These are phyloP conservation scores for Sanguinoderma infundibulare DNA, from an alignment of 1,284 basidiomycete species.

Conservation along the genomic window DNA sequence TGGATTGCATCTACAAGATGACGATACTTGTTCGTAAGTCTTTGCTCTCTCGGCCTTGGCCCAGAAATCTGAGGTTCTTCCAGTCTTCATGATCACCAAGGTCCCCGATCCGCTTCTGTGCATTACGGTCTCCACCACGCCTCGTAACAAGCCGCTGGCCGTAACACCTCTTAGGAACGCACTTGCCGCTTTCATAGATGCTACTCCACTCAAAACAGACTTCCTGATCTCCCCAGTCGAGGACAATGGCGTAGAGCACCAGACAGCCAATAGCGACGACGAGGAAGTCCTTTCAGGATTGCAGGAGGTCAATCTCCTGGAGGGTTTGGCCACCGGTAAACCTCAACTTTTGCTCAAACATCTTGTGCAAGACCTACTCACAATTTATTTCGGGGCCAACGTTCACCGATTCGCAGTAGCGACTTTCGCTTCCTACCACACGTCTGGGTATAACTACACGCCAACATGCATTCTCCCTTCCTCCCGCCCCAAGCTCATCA, in stretches of 20 bases:
- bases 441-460: slow-evolving; percentile 68
- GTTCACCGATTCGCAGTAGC: slow-evolving; percentile 41
- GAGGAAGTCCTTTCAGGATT: slow-evolving; percentile 52
- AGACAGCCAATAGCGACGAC: slow-evolving; percentile 34
- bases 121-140: slow-evolving; percentile 78
- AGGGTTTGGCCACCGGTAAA: slow-evolving; percentile 60
- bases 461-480: slow-evolving; percentile 64
- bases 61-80: background rate
- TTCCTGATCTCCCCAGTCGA: slow-evolving; percentile 23
- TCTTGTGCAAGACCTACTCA: background rate
- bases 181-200: slow-evolving; percentile 48
- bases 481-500: slow-evolving; percentile 48
- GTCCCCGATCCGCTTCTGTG: slow-evolving; percentile 78
- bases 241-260: slow-evolving; percentile 9
- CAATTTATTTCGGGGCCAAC: slow-evolving; percentile 45
- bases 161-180: slow-evolving; percentile 56
- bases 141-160: slow-evolving; percentile 71
- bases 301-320: slow-evolving; percentile 82
- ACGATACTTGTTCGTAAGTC: slow-evolving; percentile 76
- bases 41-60: background rate
- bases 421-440: slow-evolving; percentile 60
- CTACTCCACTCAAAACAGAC: slow-evolving; percentile 37
- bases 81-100: slow-evolving; percentile 77
- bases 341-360: slow-evolving; percentile 7
- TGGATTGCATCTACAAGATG: slow-evolving; percentile 84